Conservation (phyloP, 768 basidiomycete species). For the Xerocomellus amylosporus region DNA sequence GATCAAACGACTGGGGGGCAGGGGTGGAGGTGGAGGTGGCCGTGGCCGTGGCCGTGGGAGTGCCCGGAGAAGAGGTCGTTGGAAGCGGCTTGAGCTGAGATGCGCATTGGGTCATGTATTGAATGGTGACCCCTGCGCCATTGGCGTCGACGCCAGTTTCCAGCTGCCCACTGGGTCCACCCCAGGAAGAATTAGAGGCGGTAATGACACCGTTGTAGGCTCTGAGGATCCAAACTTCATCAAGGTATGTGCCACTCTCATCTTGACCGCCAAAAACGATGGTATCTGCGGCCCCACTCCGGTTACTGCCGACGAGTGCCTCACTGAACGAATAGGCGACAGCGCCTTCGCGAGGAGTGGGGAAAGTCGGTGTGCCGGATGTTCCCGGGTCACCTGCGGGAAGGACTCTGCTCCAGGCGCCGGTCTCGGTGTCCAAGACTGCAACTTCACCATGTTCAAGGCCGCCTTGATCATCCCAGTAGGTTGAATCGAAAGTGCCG, state of each 20-base stretch:
- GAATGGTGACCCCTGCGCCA: constrained; percentile 62
- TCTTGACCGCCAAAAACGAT: constrained; percentile 80
- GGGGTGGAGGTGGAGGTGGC: constrained; percentile 8
- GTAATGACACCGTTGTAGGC: constrained; percentile 64
- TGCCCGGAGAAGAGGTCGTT: constrained; percentile 19
- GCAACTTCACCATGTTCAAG: constrained; percentile 71
- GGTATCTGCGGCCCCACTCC: constrained; percentile 55
- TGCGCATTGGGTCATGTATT: constrained; percentile 63
- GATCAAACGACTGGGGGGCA: constrained; percentile 20
- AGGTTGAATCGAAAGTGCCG: constrained; percentile 59
- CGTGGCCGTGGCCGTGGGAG: constrained; percentile 15
- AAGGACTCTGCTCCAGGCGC: constrained; percentile 67
- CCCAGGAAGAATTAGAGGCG: constrained; percentile 58
- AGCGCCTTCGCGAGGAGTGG: constrained; percentile 69
- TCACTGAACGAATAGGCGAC: constrained; percentile 53
- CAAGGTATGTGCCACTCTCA: constrained; percentile 58
- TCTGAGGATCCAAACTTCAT: constrained; percentile 76
- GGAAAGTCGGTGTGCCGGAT: constrained; percentile 47
- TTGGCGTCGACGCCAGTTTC: constrained; percentile 61
- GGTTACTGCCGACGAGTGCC: constrained; percentile 55
- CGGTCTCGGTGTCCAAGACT: constrained; percentile 58
- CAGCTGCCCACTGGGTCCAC: constrained; percentile 62
- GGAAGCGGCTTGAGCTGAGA: constrained; percentile 30
- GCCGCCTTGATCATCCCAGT: constrained; percentile 66
- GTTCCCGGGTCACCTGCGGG: constrained; percentile 70